phyloP scores from a whole-genome alignment of 1,139 yeast species.

The Suhomyces bribrorum region DNA sequence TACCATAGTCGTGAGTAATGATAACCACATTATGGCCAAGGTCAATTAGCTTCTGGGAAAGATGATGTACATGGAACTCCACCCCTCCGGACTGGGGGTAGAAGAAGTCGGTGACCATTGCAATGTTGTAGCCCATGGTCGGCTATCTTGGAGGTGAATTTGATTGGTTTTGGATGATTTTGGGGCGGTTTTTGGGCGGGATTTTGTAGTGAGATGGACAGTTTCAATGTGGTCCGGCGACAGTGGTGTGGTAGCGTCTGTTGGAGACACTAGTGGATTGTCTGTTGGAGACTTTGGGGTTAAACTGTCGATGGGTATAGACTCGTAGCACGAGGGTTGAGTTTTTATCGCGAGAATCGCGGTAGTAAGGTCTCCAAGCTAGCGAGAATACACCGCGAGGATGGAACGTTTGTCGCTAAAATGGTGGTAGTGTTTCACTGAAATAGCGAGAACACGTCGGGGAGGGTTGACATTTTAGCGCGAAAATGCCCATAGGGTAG shows the following conservation, averaged over 20 bases:
- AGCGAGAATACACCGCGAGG: too few species aligned
- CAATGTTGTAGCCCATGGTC: slow-evolving; percentile 39
- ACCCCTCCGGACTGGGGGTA: slow-evolving; percentile 99
- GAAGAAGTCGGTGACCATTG: slow-evolving; percentile 96
- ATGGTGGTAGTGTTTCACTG: neutral
- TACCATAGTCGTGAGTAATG: slow-evolving; percentile 85
- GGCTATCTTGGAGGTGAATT: neutral
- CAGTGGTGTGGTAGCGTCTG: too few species aligned
- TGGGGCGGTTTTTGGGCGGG: too few species aligned
- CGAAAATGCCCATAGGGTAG: too few species aligned
- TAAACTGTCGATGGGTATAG: slow-evolving; percentile 8
- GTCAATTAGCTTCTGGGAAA: slow-evolving; percentile 71
- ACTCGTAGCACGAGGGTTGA: neutral
- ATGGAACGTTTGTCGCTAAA: too few species aligned
- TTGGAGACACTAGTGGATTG: neutral
- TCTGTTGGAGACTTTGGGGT: slow-evolving; percentile 8
- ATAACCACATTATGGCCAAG: slow-evolving; percentile 91
- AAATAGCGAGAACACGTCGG: neutral
- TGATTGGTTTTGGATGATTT: neutral
- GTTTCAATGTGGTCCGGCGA: too few species aligned
- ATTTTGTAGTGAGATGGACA: too few species aligned
- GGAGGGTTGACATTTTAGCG: too few species aligned
- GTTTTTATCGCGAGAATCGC: too few species aligned
- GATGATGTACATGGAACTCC: slow-evolving; percentile 89
- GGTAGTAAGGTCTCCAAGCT: too few species aligned